A percentile compares a stretch with the other conserved stretches of the same genome.
Evolutionary conservation across 169 alveolate species (phyloP).

Genomic region (Babesia caballi): DNA sequence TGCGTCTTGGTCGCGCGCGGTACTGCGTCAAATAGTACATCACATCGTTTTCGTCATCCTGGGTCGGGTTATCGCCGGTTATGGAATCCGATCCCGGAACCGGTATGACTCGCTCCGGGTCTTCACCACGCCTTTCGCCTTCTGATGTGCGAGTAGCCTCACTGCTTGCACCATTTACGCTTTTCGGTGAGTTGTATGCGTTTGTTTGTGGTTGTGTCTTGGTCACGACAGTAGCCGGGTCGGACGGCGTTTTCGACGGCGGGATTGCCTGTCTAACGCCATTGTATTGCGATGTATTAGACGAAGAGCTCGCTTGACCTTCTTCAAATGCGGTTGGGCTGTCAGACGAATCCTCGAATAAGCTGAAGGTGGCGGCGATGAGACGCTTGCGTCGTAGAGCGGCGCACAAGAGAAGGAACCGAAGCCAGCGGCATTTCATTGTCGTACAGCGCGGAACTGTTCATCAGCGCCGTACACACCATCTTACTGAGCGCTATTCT

Average conservation of each 20-base stretch:
- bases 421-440: conserved; percentile 20
- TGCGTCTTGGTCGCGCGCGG: conserved; percentile 80
- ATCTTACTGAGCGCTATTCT: background rate
- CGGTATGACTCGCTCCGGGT: background rate
- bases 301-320: background rate
- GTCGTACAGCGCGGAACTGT: background rate
- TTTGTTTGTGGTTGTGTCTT: too few species aligned
- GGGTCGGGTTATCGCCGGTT: background rate
- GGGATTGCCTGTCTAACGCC: conserved; percentile 32
- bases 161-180: background rate
- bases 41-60: conserved; percentile 37
- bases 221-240: background rate
- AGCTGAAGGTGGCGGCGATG: conserved; percentile 10
- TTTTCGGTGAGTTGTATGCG: background rate
- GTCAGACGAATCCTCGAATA: conserved; percentile 3
- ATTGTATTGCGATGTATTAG: background rate
- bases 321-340: background rate
- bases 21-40: conserved; percentile 81
- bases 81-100: background rate
- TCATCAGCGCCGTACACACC: background rate
- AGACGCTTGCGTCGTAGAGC: background rate
- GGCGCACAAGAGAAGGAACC: conserved; percentile 8
- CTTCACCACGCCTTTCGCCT: background rate
- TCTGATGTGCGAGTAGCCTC: background rate
- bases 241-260: background rate